Conservation (phyloP, 352 stramenopile species). For the Elongisporangium prolatum region DNA sequence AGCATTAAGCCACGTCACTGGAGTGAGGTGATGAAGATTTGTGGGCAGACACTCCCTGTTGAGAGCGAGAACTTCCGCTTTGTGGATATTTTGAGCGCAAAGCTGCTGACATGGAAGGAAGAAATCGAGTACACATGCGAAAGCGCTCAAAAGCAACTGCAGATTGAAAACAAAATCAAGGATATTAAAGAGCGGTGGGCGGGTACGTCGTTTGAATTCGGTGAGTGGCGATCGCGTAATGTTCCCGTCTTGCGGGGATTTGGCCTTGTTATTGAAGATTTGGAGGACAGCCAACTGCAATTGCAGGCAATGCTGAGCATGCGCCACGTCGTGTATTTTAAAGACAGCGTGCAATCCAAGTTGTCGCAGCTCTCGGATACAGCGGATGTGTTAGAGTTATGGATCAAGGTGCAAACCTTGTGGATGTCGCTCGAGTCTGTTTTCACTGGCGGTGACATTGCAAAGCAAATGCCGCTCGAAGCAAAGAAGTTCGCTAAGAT, state of each 20-base stretch:
- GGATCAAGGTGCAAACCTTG: slow-evolving; percentile 89
- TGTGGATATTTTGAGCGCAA: slow-evolving; percentile 70
- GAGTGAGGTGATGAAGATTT: slow-evolving; percentile 70
- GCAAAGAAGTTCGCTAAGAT: slow-evolving; percentile 92
- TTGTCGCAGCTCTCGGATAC: slow-evolving; percentile 86
- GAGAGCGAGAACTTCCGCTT: slow-evolving; percentile 81
- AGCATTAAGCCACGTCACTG: slow-evolving; percentile 88
- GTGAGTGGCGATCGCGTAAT: slow-evolving; percentile 74
- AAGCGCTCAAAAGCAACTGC: slow-evolving; percentile 86
- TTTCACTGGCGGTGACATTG: slow-evolving; percentile 91
- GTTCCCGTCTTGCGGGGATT: slow-evolving; percentile 75
- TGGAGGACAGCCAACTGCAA: slow-evolving; percentile 87
- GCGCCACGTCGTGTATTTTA: slow-evolving; percentile 87
- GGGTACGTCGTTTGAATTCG: slow-evolving; percentile 76
- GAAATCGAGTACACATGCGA: slow-evolving; percentile 87
- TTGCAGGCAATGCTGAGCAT: slow-evolving; percentile 87
- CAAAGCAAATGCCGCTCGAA: slow-evolving; percentile 90
- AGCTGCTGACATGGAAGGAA: slow-evolving; percentile 75
- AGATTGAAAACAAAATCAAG: slow-evolving; percentile 86
- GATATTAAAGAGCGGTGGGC: slow-evolving; percentile 87
- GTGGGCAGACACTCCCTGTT: slow-evolving; percentile 39
- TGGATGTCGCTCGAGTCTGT: slow-evolving; percentile 90
- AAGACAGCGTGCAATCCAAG: slow-evolving; percentile 72
- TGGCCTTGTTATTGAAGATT: slow-evolving; percentile 80
- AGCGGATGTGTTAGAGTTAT: slow-evolving; percentile 85